These are phyloP conservation scores for Didymosphaeria variabile DNA, from an alignment of 2,329 filamentous ascomycete genomes.

Conservation along the genomic window DNA sequence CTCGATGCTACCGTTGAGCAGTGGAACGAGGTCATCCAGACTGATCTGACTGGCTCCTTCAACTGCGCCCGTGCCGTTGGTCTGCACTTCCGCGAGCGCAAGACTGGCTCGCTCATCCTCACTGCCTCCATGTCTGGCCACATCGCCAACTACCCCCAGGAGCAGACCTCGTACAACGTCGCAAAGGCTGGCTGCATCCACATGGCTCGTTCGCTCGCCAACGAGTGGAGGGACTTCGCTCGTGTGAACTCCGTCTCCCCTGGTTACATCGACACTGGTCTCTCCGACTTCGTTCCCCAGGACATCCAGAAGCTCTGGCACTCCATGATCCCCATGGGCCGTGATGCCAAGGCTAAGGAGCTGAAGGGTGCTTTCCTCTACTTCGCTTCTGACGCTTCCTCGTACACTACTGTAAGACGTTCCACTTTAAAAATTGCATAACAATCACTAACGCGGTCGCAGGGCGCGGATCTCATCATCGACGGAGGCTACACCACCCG, in stretches of 20 bases:
- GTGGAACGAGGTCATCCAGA: conserved; percentile 79
- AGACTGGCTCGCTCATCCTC: conserved; percentile 71
- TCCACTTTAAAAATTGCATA: conserved; percentile 33
- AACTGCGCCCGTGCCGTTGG: conserved; percentile 92
- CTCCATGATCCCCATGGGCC: conserved; percentile 81
- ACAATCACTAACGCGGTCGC: conserved; percentile 33
- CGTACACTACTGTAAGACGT: conserved; percentile 73
- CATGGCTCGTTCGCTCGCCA: conserved; percentile 69
- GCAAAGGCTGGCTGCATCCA: conserved; percentile 74
- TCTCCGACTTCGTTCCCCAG: conserved; percentile 71
- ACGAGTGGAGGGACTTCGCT: conserved; percentile 75
- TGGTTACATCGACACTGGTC: conserved; percentile 73
- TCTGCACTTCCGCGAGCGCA: conserved; percentile 74
- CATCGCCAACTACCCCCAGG: conserved; percentile 84
- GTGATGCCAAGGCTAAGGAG: conserved; percentile 77
- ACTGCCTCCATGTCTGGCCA: conserved; percentile 80
- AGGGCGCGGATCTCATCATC: conserved; percentile 72
- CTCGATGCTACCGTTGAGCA: conserved; percentile 75
- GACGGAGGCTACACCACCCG: conserved; percentile 74
- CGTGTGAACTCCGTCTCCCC: conserved; percentile 74
- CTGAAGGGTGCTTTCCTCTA: conserved; percentile 86
- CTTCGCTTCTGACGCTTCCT: conserved; percentile 81
- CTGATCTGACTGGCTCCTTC: conserved; percentile 87
- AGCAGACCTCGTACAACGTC: conserved; percentile 61
- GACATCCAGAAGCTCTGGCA: conserved; percentile 78